Evolutionary conservation across 2,329 filamentous ascomycete genomes (phyloP), one percentile per base, ranked within the genome.

Genomic region (Paecilomyces variotii): DNA sequence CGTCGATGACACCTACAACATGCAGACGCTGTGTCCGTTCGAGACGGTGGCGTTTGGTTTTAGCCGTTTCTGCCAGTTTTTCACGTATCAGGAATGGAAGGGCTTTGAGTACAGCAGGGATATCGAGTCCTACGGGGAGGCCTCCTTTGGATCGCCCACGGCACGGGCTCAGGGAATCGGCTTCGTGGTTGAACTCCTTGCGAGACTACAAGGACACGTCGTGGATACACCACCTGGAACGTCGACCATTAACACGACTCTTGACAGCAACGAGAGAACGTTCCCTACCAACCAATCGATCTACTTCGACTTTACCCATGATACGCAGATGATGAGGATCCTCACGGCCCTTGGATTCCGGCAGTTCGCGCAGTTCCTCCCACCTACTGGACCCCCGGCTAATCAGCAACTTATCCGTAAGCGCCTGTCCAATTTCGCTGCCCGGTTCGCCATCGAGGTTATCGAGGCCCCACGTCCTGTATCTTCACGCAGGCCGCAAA

Each of bases 221-320:
- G 60, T 69, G 28, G 58, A 67, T 30, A 58, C 65, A 0, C 62
- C 64, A 2, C 57, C 61, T 0, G 66, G 63, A 3, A 61, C 62
- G 6, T 66, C 65, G 68, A 86, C 89, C 65, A 69, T 78, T 53
- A 79, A 73, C 59, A 59, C 63, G 50, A 74, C 72, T 4, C 61
- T 73, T 2, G 68, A 70, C 57, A 83, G 80, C 67, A 89, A 81
- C 71, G 80, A 80, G 0, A 77, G 77, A 35, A 91, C 88, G 0
- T 92, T 92, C 70, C 89, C 89, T 0, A 74, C 89, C 3, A 83
- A 90, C 68, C 89, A 92, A 69, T 82, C 78, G 25, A 78, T 92
- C 14, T 90, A 91, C 71, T 82, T 91, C 55, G 89, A 91, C 76
- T 91, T 91, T 70, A 86, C 83, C 14, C 89, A 92, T 71, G 89